These are phyloP conservation scores for Rhazya stricta DNA, from an alignment of 257 asterid genomes.

Conservation along the genomic window DNA sequence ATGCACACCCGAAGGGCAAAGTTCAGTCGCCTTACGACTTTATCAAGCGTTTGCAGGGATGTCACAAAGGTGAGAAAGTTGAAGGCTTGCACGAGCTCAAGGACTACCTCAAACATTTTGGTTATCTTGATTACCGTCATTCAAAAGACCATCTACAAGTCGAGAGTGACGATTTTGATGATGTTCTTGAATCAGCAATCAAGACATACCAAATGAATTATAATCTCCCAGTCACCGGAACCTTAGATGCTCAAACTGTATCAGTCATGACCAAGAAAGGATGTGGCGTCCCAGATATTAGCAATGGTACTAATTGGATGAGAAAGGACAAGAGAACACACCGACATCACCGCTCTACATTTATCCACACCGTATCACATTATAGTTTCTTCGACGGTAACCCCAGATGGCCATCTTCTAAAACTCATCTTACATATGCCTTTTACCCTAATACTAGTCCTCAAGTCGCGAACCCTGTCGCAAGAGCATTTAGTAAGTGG, in stretches of 20 bases:
- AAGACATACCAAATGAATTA: constrained; percentile 6
- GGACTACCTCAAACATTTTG: constrained; percentile 13
- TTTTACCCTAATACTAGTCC: constrained; percentile 5
- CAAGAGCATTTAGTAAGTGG: constrained; percentile 18
- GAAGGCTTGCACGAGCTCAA: constrained; percentile 8
- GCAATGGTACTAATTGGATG: constrained; percentile 28
- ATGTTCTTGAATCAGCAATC: background rate
- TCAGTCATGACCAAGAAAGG: constrained; percentile 28
- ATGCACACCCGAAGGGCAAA: constrained; percentile 16
- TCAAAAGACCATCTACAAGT: background rate
- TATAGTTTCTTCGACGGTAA: constrained; percentile 15
- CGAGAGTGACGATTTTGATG: background rate
- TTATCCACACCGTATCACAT: constrained; percentile 22
- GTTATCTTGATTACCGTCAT: background rate
- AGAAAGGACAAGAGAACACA: background rate
- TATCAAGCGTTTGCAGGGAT: constrained; percentile 19
- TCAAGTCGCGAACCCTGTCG: constrained; percentile 1
- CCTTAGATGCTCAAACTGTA: constrained; percentile 19
- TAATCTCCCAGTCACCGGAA: constrained; percentile 23
- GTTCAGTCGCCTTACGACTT: constrained; percentile 26
- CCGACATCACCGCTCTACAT: background rate
- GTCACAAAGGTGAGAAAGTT: background rate
- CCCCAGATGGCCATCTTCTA: constrained; percentile 28
- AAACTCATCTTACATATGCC: constrained; percentile 22
- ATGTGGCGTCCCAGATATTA: constrained; percentile 35